These are phyloP conservation scores for Colletotrichum sojae DNA, from an alignment of 2,329 filamentous ascomycete genomes.

Conservation along the genomic window DNA sequence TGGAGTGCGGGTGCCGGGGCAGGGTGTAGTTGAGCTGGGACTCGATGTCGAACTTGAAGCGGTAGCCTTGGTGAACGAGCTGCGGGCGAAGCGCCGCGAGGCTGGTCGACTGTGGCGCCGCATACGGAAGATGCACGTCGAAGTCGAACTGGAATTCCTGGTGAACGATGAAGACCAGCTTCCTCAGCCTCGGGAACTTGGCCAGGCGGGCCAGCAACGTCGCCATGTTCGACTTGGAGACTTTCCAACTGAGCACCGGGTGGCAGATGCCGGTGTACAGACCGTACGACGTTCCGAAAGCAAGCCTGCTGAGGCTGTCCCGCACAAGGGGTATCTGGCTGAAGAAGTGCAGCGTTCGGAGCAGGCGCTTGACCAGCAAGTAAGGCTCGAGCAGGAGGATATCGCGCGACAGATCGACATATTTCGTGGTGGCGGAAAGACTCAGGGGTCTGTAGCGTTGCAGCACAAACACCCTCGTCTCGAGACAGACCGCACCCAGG, in stretches of 20 bases:
- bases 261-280: slow-evolving; percentile 61
- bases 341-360: slow-evolving; percentile 62
- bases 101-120: slow-evolving; percentile 27
- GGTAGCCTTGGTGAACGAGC: slow-evolving; percentile 60
- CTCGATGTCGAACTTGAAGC: slow-evolving; percentile 63
- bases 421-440: slow-evolving; percentile 62
- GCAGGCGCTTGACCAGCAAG: slow-evolving; percentile 61
- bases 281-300: slow-evolving; percentile 63
- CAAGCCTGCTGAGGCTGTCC: slow-evolving; percentile 56
- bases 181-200: slow-evolving; percentile 56
- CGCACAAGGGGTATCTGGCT: slow-evolving; percentile 61
- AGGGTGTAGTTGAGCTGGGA: slow-evolving; percentile 60
- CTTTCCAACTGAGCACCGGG: slow-evolving; percentile 60
- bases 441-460: slow-evolving; percentile 60
- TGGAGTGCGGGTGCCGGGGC: slow-evolving; percentile 58
- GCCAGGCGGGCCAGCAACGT: slow-evolving; percentile 58
- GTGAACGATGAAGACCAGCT: slow-evolving; percentile 61
- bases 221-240: slow-evolving; percentile 59
- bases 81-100: slow-evolving; percentile 50
- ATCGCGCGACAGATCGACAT: slow-evolving; percentile 61
- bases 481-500: slow-evolving; percentile 59
- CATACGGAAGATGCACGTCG: slow-evolving; percentile 48
- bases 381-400: slow-evolving; percentile 64
- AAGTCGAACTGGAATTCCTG: slow-evolving; percentile 64
- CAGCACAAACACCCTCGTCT: slow-evolving; percentile 59